A percentile compares a stretch with the other conserved stretches of the same genome.
These are phyloP conservation scores for Wickerhamomyces sydowiorum DNA, from an alignment of 805 yeast genomes.

Conservation along the genomic window DNA sequence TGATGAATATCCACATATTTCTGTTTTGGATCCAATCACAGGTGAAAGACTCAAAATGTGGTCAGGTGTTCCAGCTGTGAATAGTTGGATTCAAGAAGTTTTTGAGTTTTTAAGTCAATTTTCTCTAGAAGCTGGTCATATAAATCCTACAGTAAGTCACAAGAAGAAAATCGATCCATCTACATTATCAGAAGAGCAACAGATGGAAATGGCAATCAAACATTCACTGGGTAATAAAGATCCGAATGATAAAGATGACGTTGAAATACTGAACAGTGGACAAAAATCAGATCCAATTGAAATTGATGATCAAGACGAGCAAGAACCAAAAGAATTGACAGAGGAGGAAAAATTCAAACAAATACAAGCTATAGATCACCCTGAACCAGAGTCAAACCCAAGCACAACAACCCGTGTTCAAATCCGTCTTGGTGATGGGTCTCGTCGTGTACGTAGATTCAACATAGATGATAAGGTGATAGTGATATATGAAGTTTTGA, in stretches of 20 bases:
- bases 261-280: conserved; percentile 12
- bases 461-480: conserved; percentile 50
- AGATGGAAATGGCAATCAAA: conserved; percentile 66
- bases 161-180: conserved; percentile 57
- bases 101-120: conserved; percentile 61
- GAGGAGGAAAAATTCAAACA: conserved; percentile 40
- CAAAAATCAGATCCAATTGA: conserved; percentile 17
- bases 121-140: conserved; percentile 55
- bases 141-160: conserved; percentile 62
- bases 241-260: conserved; percentile 21
- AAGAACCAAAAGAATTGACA: conserved; percentile 20
- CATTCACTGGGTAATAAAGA: conserved; percentile 45
- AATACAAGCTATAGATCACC: conserved; percentile 45
- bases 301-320: conserved; percentile 16
- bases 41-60: conserved; percentile 84
- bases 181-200: conserved; percentile 75
- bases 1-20: conserved; percentile 74
- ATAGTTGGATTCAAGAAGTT: conserved; percentile 60
- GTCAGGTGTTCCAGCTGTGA: conserved; percentile 60
- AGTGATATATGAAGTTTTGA: conserved; percentile 59
- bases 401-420: conserved; percentile 55
- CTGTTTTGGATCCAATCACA: conserved; percentile 90
- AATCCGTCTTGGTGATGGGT: conserved; percentile 85
- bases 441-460: conserved; percentile 70
- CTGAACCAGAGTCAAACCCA: conserved; percentile 51